phyloP scores from a whole-genome alignment of 2,329 filamentous ascomycete species.

The Colletotrichum plurivorum region DNA sequence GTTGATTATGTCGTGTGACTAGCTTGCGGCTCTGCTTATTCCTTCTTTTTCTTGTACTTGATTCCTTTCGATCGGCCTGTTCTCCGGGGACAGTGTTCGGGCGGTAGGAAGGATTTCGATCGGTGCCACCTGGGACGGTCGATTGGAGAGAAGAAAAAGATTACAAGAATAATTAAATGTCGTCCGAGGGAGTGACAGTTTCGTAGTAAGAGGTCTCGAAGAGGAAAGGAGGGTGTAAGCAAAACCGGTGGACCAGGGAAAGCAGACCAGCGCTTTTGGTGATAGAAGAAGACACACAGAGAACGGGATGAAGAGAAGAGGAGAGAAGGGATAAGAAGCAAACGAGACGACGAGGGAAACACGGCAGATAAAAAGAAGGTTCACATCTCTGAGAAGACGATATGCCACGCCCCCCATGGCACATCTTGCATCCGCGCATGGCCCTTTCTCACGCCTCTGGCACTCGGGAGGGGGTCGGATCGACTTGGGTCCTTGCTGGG shows the following conservation, averaged over 20 bases:
- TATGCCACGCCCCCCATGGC: constrained; percentile 21
- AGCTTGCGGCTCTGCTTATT: constrained; percentile 46
- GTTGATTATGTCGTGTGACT: constrained; percentile 44
- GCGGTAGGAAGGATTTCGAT: constrained; percentile 25
- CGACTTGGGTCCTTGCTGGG: constrained; percentile 39
- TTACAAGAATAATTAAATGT: constrained; percentile 46
- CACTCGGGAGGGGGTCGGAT: constrained; percentile 37
- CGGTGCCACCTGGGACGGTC: constrained; percentile 41
- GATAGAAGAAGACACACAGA: constrained; percentile 49
- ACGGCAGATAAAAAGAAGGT: constrained; percentile 41
- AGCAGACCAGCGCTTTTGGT: constrained; percentile 67
- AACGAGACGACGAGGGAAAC: constrained; percentile 40
- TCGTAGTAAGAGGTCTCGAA: constrained; percentile 39
- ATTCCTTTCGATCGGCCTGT: constrained; percentile 42
- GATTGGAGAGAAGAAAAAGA: constrained; percentile 49
- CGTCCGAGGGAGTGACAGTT: constrained; percentile 40
- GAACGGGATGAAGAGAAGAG: constrained; percentile 41
- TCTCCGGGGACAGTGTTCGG: constrained; percentile 38
- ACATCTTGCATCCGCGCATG: constrained; percentile 27
- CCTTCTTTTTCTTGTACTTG: constrained; percentile 41
- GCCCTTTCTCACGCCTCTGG: constrained; percentile 26
- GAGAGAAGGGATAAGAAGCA: constrained; percentile 45
- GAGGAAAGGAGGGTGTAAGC: constrained; percentile 50
- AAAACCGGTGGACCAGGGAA: constrained; percentile 52
- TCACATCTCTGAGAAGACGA: constrained; percentile 6